Evolutionary conservation across 1,139 yeast species (phyloP), one percentile per base, ranked within the genome.

Genomic region (Ogataea hybrid): DNA sequence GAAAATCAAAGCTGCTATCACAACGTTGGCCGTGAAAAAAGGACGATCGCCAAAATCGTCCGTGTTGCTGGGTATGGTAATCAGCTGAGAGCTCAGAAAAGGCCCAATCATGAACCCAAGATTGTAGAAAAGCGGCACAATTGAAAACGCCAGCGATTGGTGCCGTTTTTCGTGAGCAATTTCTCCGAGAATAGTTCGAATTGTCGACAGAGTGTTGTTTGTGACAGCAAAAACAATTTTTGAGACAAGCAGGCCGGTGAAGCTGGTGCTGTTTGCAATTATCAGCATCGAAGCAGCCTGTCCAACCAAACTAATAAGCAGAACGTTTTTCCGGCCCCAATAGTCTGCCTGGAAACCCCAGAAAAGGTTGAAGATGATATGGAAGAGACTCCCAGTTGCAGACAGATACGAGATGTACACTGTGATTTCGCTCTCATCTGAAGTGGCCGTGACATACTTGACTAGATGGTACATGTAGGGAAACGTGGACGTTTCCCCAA

Each of bases 381-480:
- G 84, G 45, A 65, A 68, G 25, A 71, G 63, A 14, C 84, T 79
- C 63, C 78, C 78, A 14, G 73, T 66, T 1, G 83, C 74, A 0
- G 81, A 74, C 31, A 79, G 60, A 50, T 78, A 78, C 5, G 84
- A 84, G 5, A 82, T 75, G 56, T 77, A 80, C 39, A 69, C 67
- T 2, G 82, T 70, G 28, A 79, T 73, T 25, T 75, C 74, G 9
- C 31, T 35, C 20, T 29, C 38, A 9, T 75, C 70, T 44, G 77
- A 75, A 2, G 78, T 73, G 22, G 77, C 65, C 5, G 75, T 71
- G 51, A 79, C 78, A 47, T 76, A 79, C 53, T 77, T 62, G 25
- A 81, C 78, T 81, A 80, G 77, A 59, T 77, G 80, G 57, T 75
- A 80, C 20, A 80, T 71, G 55, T 80, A 81, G 3, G 86, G 85